These are phyloP conservation scores for Cladophialophora exuberans DNA, from an alignment of 2,329 filamentous ascomycete genomes.

Conservation along the genomic window DNA sequence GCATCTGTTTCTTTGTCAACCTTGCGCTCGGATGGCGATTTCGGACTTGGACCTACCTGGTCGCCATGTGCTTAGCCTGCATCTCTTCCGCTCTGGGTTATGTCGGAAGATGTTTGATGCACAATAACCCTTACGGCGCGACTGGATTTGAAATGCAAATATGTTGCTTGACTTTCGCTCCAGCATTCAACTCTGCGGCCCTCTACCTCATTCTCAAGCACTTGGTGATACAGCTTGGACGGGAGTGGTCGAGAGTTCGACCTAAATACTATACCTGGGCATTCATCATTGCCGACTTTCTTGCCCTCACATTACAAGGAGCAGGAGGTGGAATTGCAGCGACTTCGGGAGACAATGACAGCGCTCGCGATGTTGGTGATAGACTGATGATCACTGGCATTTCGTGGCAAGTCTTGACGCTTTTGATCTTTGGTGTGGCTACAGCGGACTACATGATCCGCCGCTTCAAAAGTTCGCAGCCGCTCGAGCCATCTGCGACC, in stretches of 20 bases:
- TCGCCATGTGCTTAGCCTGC: slow-evolving; percentile 50
- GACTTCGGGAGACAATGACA: slow-evolving; percentile 46
- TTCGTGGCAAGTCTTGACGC: slow-evolving; percentile 58
- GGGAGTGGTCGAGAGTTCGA: slow-evolving; percentile 50
- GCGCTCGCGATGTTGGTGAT: slow-evolving; percentile 52
- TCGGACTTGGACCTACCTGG: slow-evolving; percentile 60
- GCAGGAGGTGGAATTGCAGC: slow-evolving; percentile 59
- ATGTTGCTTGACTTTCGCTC: slow-evolving; percentile 59
- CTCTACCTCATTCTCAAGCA: slow-evolving; percentile 63
- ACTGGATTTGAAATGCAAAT: slow-evolving; percentile 56
- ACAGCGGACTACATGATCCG: slow-evolving; percentile 13
- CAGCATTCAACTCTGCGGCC: slow-evolving; percentile 58
- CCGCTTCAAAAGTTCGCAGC: slow-evolving; percentile 9
- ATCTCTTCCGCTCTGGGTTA: slow-evolving; percentile 61
- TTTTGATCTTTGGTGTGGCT: slow-evolving; percentile 38
- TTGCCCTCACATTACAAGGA: slow-evolving; percentile 63
- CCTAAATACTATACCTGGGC: slow-evolving; percentile 60
- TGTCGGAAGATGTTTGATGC: slow-evolving; percentile 56
- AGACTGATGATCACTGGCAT: slow-evolving; percentile 63
- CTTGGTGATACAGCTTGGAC: slow-evolving; percentile 60
- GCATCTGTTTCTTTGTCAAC: slow-evolving; percentile 52
- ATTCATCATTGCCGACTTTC: slow-evolving; percentile 63
- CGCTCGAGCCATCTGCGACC: slow-evolving; percentile 16
- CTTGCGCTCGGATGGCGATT: slow-evolving; percentile 53
- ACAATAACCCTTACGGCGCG: slow-evolving; percentile 55